Evolutionary conservation across 2,329 filamentous ascomycete genomes (phyloP), one percentile per base, ranked within the genome.

Genomic region (Diplodia mutila): DNA sequence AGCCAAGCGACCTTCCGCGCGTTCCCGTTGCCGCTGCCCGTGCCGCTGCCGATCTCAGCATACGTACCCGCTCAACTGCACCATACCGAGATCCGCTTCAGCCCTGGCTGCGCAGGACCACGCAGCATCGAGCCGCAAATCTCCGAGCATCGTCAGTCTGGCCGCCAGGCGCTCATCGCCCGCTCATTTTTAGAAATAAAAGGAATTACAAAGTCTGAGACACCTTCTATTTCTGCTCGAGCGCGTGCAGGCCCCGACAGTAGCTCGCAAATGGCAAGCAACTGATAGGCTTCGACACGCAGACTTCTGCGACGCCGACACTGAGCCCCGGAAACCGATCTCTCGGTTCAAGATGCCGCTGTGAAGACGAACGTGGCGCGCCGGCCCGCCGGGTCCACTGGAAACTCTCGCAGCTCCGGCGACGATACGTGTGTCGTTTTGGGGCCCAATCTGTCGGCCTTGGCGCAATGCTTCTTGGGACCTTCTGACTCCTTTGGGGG

Each of bases 361-460:
- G 16, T 14, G 18, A 48, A 5, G 29, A 27, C 27, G 25, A 42
- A 49, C 57, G 23, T n/a, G 29, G 27, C n/a, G 57, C 39, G 8
- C 57, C 57, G 16, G 16, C 3, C 25, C 39, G 23, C 39, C 18
- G 57, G 57, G 18, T 16, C 11, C 25, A 61, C 18, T 49, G 57
- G 57, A 61, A 61, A 61, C 57, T 14, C 57, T 21, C n/a, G 27
- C 18, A n/a, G 39, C 57, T 8, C 49, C 57, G 37, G 25, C 39
- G 11, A n/a, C 57, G 57, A 61, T 34, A 61, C 57, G 39, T 48
- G 18, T 48, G 39, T 42, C 27, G 57, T 61, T 61, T 61, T 21
- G 37, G 39, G n/a, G 23, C 25, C 23, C n/a, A 23, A 29, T 42
- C 18, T n/a, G 3, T 11, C 12, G 39, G 39, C 25, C 57, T 61